Evolutionary conservation across 2,329 filamentous ascomycete species (phyloP).

Genomic region (Diaporthe sp.): DNA sequence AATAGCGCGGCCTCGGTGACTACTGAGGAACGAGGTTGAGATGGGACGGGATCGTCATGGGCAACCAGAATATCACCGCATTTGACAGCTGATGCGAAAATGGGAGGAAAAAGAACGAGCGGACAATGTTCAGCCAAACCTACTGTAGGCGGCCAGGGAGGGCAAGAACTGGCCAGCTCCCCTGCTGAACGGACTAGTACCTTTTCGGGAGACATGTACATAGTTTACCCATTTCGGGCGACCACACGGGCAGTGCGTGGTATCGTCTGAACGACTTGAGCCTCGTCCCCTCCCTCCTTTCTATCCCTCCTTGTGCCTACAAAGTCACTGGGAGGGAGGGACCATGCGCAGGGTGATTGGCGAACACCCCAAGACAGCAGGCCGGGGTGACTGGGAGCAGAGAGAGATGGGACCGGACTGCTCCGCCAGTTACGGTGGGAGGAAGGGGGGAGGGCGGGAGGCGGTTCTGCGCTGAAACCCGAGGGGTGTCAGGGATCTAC

Average conservation of each 20-base stretch:
- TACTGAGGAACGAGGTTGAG: not conserved
- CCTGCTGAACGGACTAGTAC: not conserved
- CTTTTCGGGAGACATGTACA: not conserved
- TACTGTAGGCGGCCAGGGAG: not conserved
- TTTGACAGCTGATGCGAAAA: constrained; percentile 18
- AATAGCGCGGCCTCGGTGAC: constrained; percentile 3
- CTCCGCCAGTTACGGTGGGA: not conserved
- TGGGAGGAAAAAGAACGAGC: not conserved
- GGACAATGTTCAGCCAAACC: constrained; percentile 16
- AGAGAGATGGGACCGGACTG: not conserved
- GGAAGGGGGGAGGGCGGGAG: not conserved
- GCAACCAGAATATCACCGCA: constrained; percentile 9
- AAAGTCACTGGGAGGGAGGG: not conserved
- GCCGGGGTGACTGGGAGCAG: not conserved
- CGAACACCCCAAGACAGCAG: constrained; percentile 3
- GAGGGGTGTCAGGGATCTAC: constrained; percentile 24
- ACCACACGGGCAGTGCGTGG: not conserved
- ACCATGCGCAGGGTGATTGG: not conserved
- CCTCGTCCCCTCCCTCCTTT: not conserved
- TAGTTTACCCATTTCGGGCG: not conserved
- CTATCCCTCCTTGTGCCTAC: not conserved
- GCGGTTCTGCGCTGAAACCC: constrained; percentile 19
- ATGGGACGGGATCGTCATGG: constrained; percentile 20
- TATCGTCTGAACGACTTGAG: constrained; percentile 12
- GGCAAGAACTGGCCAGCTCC: not conserved